phyloP scores from a whole-genome alignment of 116 monocot genomes.

The Phalaenopsis hybrid region DNA sequence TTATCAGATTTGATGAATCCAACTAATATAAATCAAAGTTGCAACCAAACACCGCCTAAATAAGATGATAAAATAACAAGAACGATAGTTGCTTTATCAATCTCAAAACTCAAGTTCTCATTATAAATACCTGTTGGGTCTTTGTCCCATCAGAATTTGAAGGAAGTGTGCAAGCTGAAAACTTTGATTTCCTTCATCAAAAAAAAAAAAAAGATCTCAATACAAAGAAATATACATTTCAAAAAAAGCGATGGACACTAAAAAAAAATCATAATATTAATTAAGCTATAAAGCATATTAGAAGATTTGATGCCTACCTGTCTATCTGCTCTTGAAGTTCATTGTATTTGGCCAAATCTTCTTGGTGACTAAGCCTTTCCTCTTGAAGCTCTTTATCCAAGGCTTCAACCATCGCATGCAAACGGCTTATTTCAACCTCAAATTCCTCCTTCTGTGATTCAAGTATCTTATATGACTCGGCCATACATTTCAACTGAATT shows the following conservation, averaged over 20 bases:
- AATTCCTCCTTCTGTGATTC: conserved; percentile 9
- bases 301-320: neutral
- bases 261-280: neutral
- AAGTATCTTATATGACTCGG: conserved; percentile 3
- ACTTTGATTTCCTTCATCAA: conserved; percentile 9
- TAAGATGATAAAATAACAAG: neutral
- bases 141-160: conserved; percentile 4
- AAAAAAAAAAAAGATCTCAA: neutral
- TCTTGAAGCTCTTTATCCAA: conserved; percentile 11
- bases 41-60: too few relatives aligned
- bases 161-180: neutral
- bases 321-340: conserved; percentile 9
- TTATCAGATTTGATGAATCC: too few relatives aligned
- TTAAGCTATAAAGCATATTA: neutral
- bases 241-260: neutral
- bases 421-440: conserved; percentile 1
- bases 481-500: conserved; percentile 12
- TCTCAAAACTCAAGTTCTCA: neutral
- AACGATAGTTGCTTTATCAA: neutral
- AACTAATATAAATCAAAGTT: too few relatives aligned
- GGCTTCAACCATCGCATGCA: conserved; percentile 2
- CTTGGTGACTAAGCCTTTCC: conserved; percentile 6
- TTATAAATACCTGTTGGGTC: conserved; percentile 6
- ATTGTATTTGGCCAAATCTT: conserved; percentile 5
- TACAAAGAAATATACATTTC: conserved; percentile 3